These are phyloP conservation scores for Ophiostoma novo-ulmi DNA, from an alignment of 2,329 filamentous ascomycete species.

Conservation along the genomic window DNA sequence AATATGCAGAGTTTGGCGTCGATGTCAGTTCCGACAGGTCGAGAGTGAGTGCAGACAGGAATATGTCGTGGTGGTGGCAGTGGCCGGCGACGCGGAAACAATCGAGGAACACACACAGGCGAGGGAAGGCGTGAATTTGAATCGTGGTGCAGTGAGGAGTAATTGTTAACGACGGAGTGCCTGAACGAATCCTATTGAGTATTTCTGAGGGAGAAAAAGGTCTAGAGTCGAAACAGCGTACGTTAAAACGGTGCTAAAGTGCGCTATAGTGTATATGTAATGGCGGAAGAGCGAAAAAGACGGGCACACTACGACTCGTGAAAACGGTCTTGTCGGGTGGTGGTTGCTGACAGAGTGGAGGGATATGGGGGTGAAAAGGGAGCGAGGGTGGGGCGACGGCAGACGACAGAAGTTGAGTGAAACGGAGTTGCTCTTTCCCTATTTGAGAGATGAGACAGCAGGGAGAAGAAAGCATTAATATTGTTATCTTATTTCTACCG, in stretches of 20 bases:
- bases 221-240: neutral
- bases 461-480: neutral
- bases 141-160: neutral
- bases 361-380: neutral
- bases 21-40: neutral
- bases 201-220: no score
- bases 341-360: constrained; percentile 6
- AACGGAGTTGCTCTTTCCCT: constrained; percentile 11
- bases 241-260: neutral
- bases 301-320: neutral
- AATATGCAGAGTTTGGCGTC: neutral
- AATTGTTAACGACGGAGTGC: neutral
- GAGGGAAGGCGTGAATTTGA: constrained; percentile 7
- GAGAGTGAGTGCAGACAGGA: neutral
- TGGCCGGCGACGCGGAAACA: constrained; percentile 8
- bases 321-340: neutral
- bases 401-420: neutral
- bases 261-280: neutral
- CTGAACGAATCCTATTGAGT: no score
- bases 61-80: neutral
- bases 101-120: neutral
- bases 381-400: neutral
- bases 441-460: neutral
- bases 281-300: constrained; percentile 6
- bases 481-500: no score